Evolutionary conservation across 441 rosid genomes (phyloP).

Genomic region (Raphanus hybrid): DNA sequence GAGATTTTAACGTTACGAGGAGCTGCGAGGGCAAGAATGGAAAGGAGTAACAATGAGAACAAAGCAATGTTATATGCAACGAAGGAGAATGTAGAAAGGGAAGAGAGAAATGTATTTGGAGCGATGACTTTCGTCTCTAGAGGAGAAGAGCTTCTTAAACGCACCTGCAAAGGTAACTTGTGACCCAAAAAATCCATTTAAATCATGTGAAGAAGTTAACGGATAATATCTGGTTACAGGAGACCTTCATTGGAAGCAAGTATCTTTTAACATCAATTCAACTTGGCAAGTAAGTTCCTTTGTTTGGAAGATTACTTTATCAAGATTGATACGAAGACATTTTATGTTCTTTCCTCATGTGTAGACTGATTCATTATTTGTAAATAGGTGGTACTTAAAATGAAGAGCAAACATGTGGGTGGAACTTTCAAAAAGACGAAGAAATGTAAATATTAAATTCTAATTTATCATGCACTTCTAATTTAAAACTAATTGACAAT

Average conservation of each 20-base stretch:
- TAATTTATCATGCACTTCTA: too few relatives aligned
- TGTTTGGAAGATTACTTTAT: not conserved
- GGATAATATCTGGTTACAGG: slow-evolving; percentile 52
- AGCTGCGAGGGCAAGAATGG: slow-evolving; percentile 82
- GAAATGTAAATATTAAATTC: slow-evolving; percentile 62
- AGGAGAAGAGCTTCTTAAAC: slow-evolving; percentile 92
- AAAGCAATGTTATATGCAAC: slow-evolving; percentile 46
- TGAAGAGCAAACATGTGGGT: slow-evolving; percentile 93
- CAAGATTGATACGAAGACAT: not conserved
- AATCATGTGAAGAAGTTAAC: not conserved
- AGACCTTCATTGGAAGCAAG: slow-evolving; percentile 91
- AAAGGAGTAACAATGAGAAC: slow-evolving; percentile 53
- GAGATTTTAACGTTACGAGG: slow-evolving; percentile 68
- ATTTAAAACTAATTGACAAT: too few relatives aligned
- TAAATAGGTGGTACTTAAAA: slow-evolving; percentile 75
- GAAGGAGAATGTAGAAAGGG: slow-evolving; percentile 58
- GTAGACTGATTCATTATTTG: not conserved
- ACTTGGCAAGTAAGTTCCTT: slow-evolving; percentile 70
- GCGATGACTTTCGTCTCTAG: slow-evolving; percentile 67
- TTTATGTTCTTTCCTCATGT: not conserved
- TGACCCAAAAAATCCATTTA: not conserved
- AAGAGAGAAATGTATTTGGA: slow-evolving; percentile 52
- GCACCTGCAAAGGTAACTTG: slow-evolving; percentile 86
- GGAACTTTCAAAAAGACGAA: slow-evolving; percentile 90
- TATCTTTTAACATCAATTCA: slow-evolving; percentile 77